Base-by-base conservation (phyloP, 1,284 basidiomycete genomes). In the Trichosporon sp. region DNA sequence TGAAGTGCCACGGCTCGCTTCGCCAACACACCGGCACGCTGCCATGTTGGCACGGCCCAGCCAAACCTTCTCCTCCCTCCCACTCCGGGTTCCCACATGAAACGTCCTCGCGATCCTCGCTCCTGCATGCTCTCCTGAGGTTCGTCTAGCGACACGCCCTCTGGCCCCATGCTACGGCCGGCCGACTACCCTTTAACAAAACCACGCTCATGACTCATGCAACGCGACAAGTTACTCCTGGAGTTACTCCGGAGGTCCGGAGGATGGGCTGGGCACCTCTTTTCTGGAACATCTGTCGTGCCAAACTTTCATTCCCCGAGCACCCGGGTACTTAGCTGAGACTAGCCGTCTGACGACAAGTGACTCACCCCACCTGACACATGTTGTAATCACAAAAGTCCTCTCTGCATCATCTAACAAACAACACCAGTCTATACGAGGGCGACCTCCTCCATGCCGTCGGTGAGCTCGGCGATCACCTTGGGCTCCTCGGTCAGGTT, bases 381-480 rank as follows among this genome's bases (percentile, higher is more conserved):
- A 46, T 14, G 5, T 26, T 11, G 16, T 59, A 59, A 26, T 63
- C 59, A 63, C 59, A 63, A 63, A n/a, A 35, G 59, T 35, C 59
- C 59, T 35, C 31, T 63, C 59, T 54, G 51, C 59, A 63, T 63
- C 59, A 37, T 12, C 31, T 63, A 63, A 37, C 59, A 63, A 63
- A 63, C 59, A 35, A 63, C 26, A 26, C 21, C 35, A 37, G 35
- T 63, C 59, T 63, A 63, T 37, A 63, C 59, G 59, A 63, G 59
- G 12, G 59, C 59, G 32, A 63, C 59, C 32, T 63, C 59, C 59
- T 63, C 59, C 59, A 63, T 63, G 31, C 59, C 59, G 35, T 63
- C 59, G 3, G 59, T 16, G 19, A 63, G 59, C 5, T 63, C 59
- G 32, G 59, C 59, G 59, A 63, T 16, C 14, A 32, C 59, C 59